A percentile compares a stretch with the other conserved stretches of the same genome.
These are phyloP conservation scores for Sesbania bispinosa DNA, from an alignment of 306 rosid species.

Conservation along the genomic window DNA sequence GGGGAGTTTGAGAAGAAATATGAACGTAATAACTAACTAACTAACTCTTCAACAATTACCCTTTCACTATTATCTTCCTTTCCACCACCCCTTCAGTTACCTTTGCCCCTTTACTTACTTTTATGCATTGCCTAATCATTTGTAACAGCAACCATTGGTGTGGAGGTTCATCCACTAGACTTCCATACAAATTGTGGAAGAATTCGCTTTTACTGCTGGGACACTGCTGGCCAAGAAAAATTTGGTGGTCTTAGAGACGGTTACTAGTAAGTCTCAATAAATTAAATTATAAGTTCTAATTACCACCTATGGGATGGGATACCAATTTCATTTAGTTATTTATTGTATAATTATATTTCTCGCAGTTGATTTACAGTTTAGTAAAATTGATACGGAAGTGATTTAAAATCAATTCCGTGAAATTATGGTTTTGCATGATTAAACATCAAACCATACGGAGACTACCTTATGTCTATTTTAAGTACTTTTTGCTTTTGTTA, in stretches of 20 bases:
- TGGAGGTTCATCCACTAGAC: constrained; percentile 79
- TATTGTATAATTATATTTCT: background rate
- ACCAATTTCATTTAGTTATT: background rate
- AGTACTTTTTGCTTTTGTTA: background rate
- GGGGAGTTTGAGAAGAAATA: constrained; percentile 88
- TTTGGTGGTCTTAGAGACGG: constrained; percentile 85
- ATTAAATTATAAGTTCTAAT: too few relatives aligned
- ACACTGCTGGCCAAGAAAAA: constrained; percentile 82
- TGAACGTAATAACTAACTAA: constrained; percentile 63
- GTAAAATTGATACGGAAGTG: too few relatives aligned
- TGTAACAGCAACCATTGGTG: constrained; percentile 69
- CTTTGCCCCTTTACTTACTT: background rate
- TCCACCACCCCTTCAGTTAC: background rate
- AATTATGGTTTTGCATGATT: too few relatives aligned
- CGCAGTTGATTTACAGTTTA: too few relatives aligned
- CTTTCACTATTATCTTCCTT: background rate
- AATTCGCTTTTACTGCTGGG: constrained; percentile 79
- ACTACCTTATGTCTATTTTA: too few relatives aligned
- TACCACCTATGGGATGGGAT: background rate
- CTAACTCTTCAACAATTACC: background rate
- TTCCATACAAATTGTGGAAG: constrained; percentile 66
- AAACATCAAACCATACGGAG: too few relatives aligned
- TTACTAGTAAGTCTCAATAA: constrained; percentile 56
- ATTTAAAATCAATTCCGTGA: too few relatives aligned
- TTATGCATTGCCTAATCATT: background rate